Evolutionary conservation across 1,284 basidiomycete species (phyloP), one percentile per base, ranked within the genome.

Genomic region (Pseudozyma hubeiensis): DNA sequence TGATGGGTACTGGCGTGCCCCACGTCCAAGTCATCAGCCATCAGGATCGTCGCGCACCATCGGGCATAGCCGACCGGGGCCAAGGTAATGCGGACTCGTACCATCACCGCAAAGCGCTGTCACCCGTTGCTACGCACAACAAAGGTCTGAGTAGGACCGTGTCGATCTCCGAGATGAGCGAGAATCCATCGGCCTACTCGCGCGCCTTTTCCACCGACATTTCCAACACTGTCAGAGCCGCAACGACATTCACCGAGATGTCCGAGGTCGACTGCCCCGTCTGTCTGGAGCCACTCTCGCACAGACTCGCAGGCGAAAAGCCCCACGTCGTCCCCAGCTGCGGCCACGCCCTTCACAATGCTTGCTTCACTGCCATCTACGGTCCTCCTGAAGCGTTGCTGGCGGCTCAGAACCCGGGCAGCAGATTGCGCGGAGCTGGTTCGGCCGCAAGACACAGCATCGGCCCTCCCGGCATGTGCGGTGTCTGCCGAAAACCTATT

Each of bases 241-340:
- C 72, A 17, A 89, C 85, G 71, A 88, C 88, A 75, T 88, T 89
- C 68, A 69, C 87, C 34, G 84, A 86, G 46, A 91, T 92, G 44
- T 90, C 92, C 48, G 93, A 93, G 78, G 91, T 91, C 45, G 91
- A 91, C 78, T 95, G 93, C 80, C 93, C 93, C 31, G 92, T 95
- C 80, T 95, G 93, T 85, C 89, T 94, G 78, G 93, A 94, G 81
- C 91, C 92, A 2, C 90, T 95, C 77, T 91, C 90, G 78, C 93
- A 94, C 85, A 71, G 87, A 94, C 19, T 92, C 91, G 64, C 72
- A 0, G 95, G 96, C 16, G 96, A 99, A 86, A 97, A 96, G 84
- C 93, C 95, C 1, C 94, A 97, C 82, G 92, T 99, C 61, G 91
- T 97, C 30, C 96, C 96, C 33, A 91, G 93, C 81, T 99, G 96